A percentile compares a stretch with the other conserved stretches of the same genome.
These are phyloP conservation scores for Gossypium sturtianum DNA, from an alignment of 345 rosid genomes.

Conservation along the genomic window DNA sequence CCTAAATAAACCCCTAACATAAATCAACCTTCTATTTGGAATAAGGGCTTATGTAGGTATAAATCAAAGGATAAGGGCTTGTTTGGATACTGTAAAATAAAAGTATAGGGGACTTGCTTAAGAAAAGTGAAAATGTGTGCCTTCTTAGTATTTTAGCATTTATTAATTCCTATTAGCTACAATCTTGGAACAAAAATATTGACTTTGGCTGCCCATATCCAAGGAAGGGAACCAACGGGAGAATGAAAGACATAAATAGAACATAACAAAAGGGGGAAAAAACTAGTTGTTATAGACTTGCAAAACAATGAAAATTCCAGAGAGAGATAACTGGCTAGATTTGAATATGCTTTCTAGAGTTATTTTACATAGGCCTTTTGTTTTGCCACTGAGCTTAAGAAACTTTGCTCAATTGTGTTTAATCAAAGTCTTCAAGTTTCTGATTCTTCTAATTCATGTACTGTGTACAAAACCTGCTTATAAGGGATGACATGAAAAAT, in stretches of 20 bases:
- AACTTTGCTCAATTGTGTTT: not conserved
- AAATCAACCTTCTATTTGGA: not conserved
- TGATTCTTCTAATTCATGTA: not conserved
- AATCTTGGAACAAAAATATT: too few species aligned
- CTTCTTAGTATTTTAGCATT: not conserved
- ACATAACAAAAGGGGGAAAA: not conserved
- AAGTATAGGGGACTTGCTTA: not conserved
- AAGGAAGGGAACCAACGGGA: not conserved
- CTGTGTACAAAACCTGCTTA: not conserved
- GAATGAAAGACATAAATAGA: not conserved
- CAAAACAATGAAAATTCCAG: not conserved
- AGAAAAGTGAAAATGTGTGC: not conserved
- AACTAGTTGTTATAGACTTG: not conserved
- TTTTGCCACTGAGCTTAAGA: constrained; percentile 5
- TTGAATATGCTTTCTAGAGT: not conserved
- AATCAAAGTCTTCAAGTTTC: not conserved
- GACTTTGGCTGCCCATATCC: not conserved
- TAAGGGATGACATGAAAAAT: not conserved
- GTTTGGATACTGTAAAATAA: not conserved
- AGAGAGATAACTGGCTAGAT: not conserved
- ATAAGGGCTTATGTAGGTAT: not conserved
- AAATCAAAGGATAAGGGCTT: not conserved
- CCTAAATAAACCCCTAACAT: not conserved
- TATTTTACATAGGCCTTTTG: not conserved
- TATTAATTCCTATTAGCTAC: not conserved